phyloP scores from a whole-genome alignment of 2,329 filamentous ascomycete species.

The Phialophora expanda region DNA sequence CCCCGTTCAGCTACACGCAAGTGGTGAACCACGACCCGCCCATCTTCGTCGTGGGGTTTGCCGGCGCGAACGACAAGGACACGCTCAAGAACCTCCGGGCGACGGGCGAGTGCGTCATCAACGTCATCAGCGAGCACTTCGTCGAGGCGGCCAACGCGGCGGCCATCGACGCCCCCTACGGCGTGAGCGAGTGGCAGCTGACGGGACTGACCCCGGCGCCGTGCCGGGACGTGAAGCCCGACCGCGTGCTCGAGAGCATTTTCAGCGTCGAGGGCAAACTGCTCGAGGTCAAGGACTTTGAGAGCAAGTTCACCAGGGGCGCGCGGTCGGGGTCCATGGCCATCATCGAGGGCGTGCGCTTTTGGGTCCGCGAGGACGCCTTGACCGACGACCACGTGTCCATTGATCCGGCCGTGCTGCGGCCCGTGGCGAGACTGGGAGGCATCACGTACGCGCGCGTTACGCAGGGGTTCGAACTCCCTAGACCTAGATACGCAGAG shows the following conservation, averaged over 20 bases:
- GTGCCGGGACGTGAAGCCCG: conserved; percentile 68
- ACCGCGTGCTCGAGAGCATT: conserved; percentile 79
- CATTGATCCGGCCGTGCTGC: conserved; percentile 71
- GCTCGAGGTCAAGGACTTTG: conserved; percentile 75
- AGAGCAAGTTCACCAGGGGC: conserved; percentile 58
- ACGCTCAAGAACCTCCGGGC: conserved; percentile 74
- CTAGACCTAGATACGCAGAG: conserved; percentile 21
- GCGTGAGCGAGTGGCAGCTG: conserved; percentile 56
- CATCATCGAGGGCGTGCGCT: conserved; percentile 80
- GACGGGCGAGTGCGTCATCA: conserved; percentile 77
- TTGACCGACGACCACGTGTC: conserved; percentile 74
- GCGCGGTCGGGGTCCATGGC: conserved; percentile 75
- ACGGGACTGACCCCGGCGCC: conserved; percentile 73
- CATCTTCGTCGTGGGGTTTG: conserved; percentile 70
- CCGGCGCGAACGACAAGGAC: conserved; percentile 78
- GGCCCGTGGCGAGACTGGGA: conserved; percentile 74
- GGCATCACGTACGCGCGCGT: conserved; percentile 81
- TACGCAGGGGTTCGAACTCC: conserved; percentile 68
- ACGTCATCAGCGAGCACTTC: conserved; percentile 83
- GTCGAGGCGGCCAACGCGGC: conserved; percentile 84
- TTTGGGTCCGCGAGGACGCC: conserved; percentile 89
- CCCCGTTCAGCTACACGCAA: conserved; percentile 86
- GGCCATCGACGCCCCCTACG: conserved; percentile 76
- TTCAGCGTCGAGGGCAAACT: conserved; percentile 82
- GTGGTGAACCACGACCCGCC: conserved; percentile 85